Evolutionary conservation across 2,329 filamentous ascomycete genomes (phyloP).

Genomic region (Akanthomyces uredinophilus): DNA sequence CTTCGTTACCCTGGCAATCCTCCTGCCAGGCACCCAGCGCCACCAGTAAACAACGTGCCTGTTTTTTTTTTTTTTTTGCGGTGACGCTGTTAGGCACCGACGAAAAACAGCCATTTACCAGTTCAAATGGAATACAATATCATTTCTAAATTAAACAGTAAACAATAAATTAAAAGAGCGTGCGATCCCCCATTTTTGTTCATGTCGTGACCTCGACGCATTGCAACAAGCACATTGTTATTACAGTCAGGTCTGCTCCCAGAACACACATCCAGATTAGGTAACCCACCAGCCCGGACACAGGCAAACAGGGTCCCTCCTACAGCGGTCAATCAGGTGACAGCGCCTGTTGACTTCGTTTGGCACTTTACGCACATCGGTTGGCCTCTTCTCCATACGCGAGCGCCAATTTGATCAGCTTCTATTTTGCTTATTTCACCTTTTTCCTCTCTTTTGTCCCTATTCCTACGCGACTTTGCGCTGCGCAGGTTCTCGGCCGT

Average conservation of each 20-base stretch:
- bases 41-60: constrained; percentile 3
- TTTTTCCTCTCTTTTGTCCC: not conserved
- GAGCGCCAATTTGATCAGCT: constrained; percentile 3
- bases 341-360: constrained; percentile 13
- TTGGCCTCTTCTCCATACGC: not conserved
- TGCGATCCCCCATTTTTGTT: not conserved
- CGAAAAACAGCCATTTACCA: not conserved
- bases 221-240: not conserved
- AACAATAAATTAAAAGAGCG: not conserved
- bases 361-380: not conserved
- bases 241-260: not conserved
- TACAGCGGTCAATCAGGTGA: constrained; percentile 10
- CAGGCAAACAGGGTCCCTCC: too few species aligned
- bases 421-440: not conserved
- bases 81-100: not conserved
- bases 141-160: not conserved
- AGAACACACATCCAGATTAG: not conserved
- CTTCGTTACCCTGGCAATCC: constrained; percentile 13
- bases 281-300: not conserved
- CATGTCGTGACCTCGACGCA: not conserved
- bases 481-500: not conserved
- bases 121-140: not conserved
- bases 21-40: not conserved
- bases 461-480: not conserved
- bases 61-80: not conserved